Base-by-base conservation (phyloP, 371 early-diverging fungal genomes). In the Mortierella sp. region DNA sequence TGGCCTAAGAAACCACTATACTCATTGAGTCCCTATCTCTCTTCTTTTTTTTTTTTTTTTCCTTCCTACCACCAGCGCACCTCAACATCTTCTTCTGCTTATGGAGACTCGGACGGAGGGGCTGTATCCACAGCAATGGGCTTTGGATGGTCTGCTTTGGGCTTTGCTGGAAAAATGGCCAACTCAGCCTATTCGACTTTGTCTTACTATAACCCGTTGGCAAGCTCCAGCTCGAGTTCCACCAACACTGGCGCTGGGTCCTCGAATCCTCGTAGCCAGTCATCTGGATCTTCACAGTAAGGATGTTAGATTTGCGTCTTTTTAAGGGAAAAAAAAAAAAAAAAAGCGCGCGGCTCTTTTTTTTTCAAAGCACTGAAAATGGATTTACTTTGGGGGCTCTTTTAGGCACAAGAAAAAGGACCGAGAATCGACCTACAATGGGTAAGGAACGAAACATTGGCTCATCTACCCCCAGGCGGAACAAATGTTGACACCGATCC, bases 71-170 rank as follows among this genome's bases (percentile, higher is more conserved):
- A 37, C 9, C 37, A 76, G 76, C 59, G 56, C 64, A 76, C 61
- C 7, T 18, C 71, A 0, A 51, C 67, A 1, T n/a, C 72, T 0
- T 71, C 72, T 0, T 71, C 76, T 2, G 79, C 79, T 1, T 79
- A 79, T 61, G 65, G 68, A 7, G 60, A 48, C 26, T 55, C 72
- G 0, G 73, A 57, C 16, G 58, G 66, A 29, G 79, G 73, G 3
- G 67, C 70, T 0, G 64, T 66, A 1, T 65, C 72, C 6, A 63
- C 73, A 2, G 23, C 72, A 9, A 19, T 79, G 26, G 51, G 58
- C 23, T 72, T 69, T 48, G 79, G 79, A 16, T 73, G 73, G 79
- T 79, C 79, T 4, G 79, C 79, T 1, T 23, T 79, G 16, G 62
- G 67, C 18, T 23, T 79, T 11, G 79, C 70, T 16, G 79, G 79